Percentiles rank a stretch among this genome's conserved stretches.
Evolutionary conservation across 305 asterid genomes (phyloP).

Genomic region (Lippia alba): DNA sequence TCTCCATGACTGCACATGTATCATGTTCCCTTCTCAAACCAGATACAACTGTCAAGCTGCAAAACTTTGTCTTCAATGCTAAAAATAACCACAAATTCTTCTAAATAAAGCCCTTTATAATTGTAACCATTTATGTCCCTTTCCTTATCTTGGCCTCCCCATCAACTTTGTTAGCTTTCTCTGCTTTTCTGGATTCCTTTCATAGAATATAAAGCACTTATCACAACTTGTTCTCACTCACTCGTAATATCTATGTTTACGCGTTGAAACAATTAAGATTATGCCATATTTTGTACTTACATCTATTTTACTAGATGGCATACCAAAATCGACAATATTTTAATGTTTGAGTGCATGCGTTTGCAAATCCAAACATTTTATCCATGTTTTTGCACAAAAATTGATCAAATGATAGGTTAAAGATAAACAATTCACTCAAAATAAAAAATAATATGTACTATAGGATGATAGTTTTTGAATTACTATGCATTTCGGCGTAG

Average conservation of each 20-base stretch:
- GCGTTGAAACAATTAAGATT: no score
- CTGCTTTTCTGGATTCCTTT: slow-evolving; percentile 9
- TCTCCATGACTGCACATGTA: slow-evolving; percentile 68
- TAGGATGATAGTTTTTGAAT: no score
- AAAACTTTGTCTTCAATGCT: slow-evolving; percentile 47
- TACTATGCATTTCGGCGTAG: no score
- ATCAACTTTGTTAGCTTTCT: slow-evolving; percentile 9
- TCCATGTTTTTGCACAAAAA: background rate
- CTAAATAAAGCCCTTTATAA: background rate
- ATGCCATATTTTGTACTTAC: no score
- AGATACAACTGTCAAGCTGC: slow-evolving; percentile 58
- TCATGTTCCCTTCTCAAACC: slow-evolving; percentile 57
- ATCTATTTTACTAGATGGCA: no score
- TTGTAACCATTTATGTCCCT: slow-evolving; percentile 46
- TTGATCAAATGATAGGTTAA: no score
- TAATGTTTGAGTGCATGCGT: no score
- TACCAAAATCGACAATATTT: no score
- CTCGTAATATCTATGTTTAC: no score
- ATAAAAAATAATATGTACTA: no score
- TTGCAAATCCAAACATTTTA: no score
- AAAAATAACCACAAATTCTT: slow-evolving; percentile 38
- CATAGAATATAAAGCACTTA: slow-evolving; percentile 6
- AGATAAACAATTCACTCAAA: background rate
- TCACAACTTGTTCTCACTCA: slow-evolving; percentile 9
- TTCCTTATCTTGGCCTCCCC: slow-evolving; percentile 32